A percentile compares a stretch with the other conserved stretches of the same genome.
phyloP scores from a whole-genome alignment of 495 filamentous ascomycete species.

The Opeltia flavorubescens region DNA sequence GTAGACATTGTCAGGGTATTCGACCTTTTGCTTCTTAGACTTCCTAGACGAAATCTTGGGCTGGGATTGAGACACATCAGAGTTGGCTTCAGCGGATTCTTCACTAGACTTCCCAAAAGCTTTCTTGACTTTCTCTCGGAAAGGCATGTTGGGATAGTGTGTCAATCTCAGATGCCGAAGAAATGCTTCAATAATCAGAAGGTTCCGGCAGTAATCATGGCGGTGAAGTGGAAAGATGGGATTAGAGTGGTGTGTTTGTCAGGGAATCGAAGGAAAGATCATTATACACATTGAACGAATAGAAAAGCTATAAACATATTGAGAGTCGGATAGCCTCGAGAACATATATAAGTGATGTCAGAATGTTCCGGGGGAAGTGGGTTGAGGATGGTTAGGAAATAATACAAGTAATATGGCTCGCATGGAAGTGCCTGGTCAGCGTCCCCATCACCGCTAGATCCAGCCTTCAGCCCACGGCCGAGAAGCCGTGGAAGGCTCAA shows the following conservation, averaged over 20 bases:
- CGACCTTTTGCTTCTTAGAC: slow-evolving; percentile 23
- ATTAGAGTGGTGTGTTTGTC: too few relatives aligned
- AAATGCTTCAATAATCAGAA: too few relatives aligned
- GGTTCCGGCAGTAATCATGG: too few relatives aligned
- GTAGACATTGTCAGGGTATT: slow-evolving; percentile 29
- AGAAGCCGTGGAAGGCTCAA: too few relatives aligned
- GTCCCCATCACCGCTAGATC: slow-evolving; percentile 2
- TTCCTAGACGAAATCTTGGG: slow-evolving; percentile 10
- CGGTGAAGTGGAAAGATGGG: too few relatives aligned
- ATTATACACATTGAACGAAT: too few relatives aligned
- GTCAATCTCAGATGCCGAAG: not conserved
- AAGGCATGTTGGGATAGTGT: slow-evolving; percentile 22
- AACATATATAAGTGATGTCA: not conserved
- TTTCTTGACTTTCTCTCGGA: slow-evolving; percentile 26
- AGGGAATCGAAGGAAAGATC: too few relatives aligned
- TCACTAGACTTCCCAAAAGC: slow-evolving; percentile 7
- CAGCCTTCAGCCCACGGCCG: not conserved
- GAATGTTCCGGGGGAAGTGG: not conserved
- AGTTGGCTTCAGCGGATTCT: slow-evolving; percentile 4
- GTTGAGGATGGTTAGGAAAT: not conserved
- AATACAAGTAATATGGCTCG: not conserved
- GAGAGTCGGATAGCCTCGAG: not conserved
- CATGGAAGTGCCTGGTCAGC: too few relatives aligned
- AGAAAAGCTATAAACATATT: too few relatives aligned
- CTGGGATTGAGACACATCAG: slow-evolving; percentile 15